A percentile compares a stretch with the other conserved stretches of the same genome.
These are phyloP conservation scores for Kandelia obovata DNA, from an alignment of 345 rosid genomes.

Conservation along the genomic window DNA sequence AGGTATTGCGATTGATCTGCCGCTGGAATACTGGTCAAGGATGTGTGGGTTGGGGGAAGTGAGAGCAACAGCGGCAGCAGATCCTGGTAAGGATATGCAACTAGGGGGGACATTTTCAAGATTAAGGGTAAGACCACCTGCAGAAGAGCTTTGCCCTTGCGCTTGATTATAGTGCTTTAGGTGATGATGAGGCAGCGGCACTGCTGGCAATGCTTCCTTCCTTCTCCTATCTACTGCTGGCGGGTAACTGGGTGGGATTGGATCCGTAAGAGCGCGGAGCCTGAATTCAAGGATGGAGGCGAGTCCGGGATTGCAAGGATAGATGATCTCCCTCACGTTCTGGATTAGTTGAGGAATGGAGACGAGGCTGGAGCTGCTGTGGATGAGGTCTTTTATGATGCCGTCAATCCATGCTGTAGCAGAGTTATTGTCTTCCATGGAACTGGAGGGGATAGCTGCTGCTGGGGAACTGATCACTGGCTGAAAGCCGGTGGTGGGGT, in stretches of 20 bases:
- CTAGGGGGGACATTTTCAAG: slow-evolving; percentile 26
- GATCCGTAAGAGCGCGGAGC: slow-evolving; percentile 66
- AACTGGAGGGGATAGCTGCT: slow-evolving; percentile 3
- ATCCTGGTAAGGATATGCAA: slow-evolving; percentile 19
- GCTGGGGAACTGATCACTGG: slow-evolving; percentile 10
- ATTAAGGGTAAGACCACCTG: slow-evolving; percentile 34
- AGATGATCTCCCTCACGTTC: slow-evolving; percentile 87
- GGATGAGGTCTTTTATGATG: slow-evolving; percentile 80
- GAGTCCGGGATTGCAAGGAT: slow-evolving; percentile 90
- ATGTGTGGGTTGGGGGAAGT: not conserved
- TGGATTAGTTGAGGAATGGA: slow-evolving; percentile 97
- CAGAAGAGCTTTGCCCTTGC: slow-evolving; percentile 27
- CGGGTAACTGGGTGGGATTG: slow-evolving; percentile 18
- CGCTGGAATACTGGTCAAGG: slow-evolving; percentile 20
- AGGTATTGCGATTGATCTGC: slow-evolving; percentile 30
- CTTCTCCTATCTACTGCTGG: slow-evolving; percentile 24
- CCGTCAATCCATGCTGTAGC: slow-evolving; percentile 86
- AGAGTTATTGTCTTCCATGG: slow-evolving; percentile 57
- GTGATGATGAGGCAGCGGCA: slow-evolving; percentile 18
- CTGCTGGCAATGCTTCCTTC: slow-evolving; percentile 23
- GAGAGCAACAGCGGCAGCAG: slow-evolving; percentile 5
- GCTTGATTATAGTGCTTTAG: slow-evolving; percentile 16
- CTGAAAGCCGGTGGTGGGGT: not conserved
- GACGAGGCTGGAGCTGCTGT: slow-evolving; percentile 57
- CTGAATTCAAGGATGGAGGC: slow-evolving; percentile 79